Evolutionary conservation across 2,329 filamentous ascomycete genomes (phyloP), one percentile per base, ranked within the genome.

Genomic region (Cordyceps pruinosa): DNA sequence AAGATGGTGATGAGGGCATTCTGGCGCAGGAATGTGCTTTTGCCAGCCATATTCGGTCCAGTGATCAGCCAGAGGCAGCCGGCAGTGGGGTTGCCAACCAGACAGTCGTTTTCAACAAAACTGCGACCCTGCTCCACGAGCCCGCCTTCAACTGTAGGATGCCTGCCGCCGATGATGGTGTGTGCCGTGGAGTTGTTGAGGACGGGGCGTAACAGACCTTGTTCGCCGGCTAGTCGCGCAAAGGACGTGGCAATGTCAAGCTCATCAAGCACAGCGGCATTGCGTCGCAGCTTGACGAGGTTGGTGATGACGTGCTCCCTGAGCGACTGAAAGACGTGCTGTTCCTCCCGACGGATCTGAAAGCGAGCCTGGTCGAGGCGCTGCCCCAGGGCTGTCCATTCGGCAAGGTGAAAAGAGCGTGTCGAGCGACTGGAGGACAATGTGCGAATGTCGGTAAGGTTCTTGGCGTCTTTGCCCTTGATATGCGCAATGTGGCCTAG

Each of bases 31-130:
- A 96, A 99, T 0, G 94, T 99, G 69, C 88, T 93, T 74, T 99
- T 99, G 48, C 94, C 94, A 1, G 88, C 94, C 94, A 99, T 99
- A 72, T 99, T 99, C n/a, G 94, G 94, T 0, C 94, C 76, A 64
- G 89, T 81, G 81, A 93, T 75, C 70, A 83, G 65, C 86, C 86
- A 76, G 73, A 89, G 55, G 76, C 78, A 65, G 75, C 84, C 78
- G 76, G 88, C 72, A 80, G 37, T 86, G 69, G 61, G 81, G 71
- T 73, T 84, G n/a, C 88, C 88, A 3, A 97, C 79, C 37, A 88
- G 77, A 70, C 90, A 96, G 73, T 97, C 89, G 65, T 97, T 97
- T 50, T 84, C 81, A 45, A 90, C 86, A 67, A 97, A 97, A 12
- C 75, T 84, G 30, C 90, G 84, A 1, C 93, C 93, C 68, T 91